Conservation (phyloP, 768 basidiomycete genomes). For the Podaxis sp. region DNA sequence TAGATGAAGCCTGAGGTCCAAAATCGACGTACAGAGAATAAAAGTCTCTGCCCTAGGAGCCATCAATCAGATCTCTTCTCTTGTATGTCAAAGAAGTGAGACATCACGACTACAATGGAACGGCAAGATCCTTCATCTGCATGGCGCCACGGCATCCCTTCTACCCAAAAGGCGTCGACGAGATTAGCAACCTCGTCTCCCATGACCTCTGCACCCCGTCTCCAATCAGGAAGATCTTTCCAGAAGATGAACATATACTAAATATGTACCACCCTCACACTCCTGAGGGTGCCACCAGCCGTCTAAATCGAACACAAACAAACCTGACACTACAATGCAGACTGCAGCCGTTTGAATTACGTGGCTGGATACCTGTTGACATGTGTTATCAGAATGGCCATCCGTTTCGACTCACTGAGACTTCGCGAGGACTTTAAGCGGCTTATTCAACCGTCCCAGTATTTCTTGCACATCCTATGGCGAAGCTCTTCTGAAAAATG, state of each 20-base stretch:
- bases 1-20: not conserved
- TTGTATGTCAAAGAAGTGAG: not conserved
- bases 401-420: too few relatives aligned
- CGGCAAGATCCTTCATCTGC: slow-evolving; percentile 9
- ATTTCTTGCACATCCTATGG: not conserved
- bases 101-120: not conserved
- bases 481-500: not conserved
- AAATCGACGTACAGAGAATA: not conserved
- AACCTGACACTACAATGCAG: not conserved
- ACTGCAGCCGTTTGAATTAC: not conserved
- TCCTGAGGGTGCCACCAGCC: not conserved
- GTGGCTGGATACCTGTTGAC: not conserved
- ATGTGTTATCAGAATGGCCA: not conserved
- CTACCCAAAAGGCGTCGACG: not conserved
- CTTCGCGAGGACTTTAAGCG: not conserved
- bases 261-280: not conserved
- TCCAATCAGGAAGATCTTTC: slow-evolving; percentile 13
- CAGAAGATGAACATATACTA: not conserved
- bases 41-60: not conserved
- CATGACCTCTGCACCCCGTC: slow-evolving; percentile 8
- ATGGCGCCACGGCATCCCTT: not conserved
- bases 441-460: not conserved
- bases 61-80: not conserved
- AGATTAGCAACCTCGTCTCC: slow-evolving; percentile 3
- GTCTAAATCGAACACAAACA: not conserved